Base-by-base conservation (phyloP, 352 stramenopile genomes). In the Thalassiosira ordinaria region DNA sequence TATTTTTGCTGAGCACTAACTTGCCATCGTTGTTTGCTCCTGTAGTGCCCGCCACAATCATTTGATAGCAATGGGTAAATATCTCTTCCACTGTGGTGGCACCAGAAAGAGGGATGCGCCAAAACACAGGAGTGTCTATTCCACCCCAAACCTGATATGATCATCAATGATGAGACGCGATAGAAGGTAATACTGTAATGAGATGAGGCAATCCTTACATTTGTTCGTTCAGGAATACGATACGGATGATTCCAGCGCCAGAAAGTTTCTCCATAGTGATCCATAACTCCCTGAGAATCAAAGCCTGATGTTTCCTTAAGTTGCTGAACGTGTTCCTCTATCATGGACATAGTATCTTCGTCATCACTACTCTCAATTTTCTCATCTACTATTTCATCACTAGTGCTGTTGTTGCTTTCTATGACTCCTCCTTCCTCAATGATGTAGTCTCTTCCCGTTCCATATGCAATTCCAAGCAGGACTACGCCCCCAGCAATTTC, bases 21-120 rank as follows among this genome's bases (percentile, higher is more conserved):
- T 78, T 78, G 56, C 68, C 68, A 70, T 78, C 68, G 11, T 61
- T 53, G 41, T 18, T 63, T 5, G 24, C 6, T 16, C 68, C 68
- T 20, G 68, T 69, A 7, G 68, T 78, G 13, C 68, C 68, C 9
- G 71, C 71, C n/a, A 80, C 41, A 14, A 74, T 59, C 62, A 80
- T 61, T 26, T 80, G 27, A 41, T 68, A 80, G 62, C 71, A 80
- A 33, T 74, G 71, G 14, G 52, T 74, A 22, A 80, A 68, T 49
- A 80, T 74, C 27, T 80, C 71, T 56, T 74, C 64, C n/a, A 74
- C 55, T 13, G 71, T 74, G 37, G 71, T 80, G 14, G 52, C 49
- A 3, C 44, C 60, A 41, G 31, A 60, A 24, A 60, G 24, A 11
- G 71, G 71, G 8, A 80, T 52, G 3, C 56, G 46, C 71, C 71